Conservation (phyloP, 1,139 yeast genomes). For the Debaryomyces udenii region DNA sequence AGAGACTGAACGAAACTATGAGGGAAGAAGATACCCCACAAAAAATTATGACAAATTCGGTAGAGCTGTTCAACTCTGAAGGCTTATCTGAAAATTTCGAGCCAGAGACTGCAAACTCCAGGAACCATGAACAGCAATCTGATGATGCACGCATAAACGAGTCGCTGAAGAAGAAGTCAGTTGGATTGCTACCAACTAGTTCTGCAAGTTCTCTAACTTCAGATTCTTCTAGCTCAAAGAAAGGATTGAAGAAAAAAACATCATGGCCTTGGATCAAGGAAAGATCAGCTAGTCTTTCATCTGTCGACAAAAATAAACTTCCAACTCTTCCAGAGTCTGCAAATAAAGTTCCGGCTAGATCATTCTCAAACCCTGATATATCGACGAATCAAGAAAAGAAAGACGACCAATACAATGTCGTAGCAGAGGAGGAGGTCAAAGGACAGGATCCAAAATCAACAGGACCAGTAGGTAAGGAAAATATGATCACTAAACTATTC, state of each 20-base stretch:
- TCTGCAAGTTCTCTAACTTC: conserved; percentile 12
- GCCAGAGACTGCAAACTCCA: background rate
- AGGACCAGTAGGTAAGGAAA: conserved; percentile 37
- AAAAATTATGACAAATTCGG: background rate
- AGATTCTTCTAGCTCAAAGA: conserved; percentile 6
- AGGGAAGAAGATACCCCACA: background rate
- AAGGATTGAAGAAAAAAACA: conserved; percentile 34
- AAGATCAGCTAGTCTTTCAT: conserved; percentile 35
- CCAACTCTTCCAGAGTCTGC: conserved; percentile 24
- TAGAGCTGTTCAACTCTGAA: background rate
- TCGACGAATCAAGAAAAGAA: conserved; percentile 6
- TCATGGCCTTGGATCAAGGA: conserved; percentile 48
- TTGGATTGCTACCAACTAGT: conserved; percentile 24
- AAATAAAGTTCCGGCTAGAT: conserved; percentile 26
- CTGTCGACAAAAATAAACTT: conserved; percentile 25
- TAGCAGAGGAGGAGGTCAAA: background rate
- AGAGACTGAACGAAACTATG: background rate
- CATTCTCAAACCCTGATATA: conserved; percentile 42
- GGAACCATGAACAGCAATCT: background rate
- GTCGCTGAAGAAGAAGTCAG: conserved; percentile 26
- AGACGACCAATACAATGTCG: background rate
- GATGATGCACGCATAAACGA: background rate
- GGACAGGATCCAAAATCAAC: conserved; percentile 7
- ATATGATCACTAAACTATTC: conserved; percentile 47
- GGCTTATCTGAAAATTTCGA: background rate